These are phyloP conservation scores for Aurantiochytrium sp. DNA, from an alignment of 108 stramenopile genomes.

Conservation along the genomic window DNA sequence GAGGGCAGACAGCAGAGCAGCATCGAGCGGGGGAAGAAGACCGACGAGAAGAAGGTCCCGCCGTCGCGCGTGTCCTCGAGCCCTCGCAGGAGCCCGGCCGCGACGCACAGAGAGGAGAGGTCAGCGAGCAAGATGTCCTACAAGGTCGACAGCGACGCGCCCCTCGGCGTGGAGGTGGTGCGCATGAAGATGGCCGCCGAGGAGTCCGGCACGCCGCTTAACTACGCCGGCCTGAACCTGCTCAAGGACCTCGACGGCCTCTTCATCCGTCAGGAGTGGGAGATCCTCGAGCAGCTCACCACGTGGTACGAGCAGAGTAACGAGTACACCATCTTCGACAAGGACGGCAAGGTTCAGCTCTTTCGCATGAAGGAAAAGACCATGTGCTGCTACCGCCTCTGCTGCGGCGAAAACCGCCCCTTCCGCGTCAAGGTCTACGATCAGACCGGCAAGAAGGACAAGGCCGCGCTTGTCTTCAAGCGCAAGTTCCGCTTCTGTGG, in stretches of 20 bases:
- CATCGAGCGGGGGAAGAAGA: too few relatives aligned
- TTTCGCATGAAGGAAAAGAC: neutral
- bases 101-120: neutral
- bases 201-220: neutral
- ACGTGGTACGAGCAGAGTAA: constrained; percentile 1
- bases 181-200: neutral
- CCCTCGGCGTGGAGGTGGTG: neutral
- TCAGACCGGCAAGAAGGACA: neutral
- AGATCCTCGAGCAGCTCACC: neutral
- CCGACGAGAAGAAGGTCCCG: too few relatives aligned
- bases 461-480: neutral
- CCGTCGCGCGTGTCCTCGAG: too few relatives aligned
- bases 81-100: too few relatives aligned
- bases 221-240: neutral
- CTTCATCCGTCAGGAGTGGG: neutral
- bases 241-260: constrained; percentile 11
- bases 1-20: too few relatives aligned
- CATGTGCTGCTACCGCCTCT: constrained; percentile 1
- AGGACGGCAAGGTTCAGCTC: constrained; percentile 14
- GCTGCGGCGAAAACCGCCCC: constrained; percentile 12
- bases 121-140: neutral
- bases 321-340: constrained; percentile 14
- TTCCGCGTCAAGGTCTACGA: constrained; percentile 11
- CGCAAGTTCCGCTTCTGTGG: constrained; percentile 17
- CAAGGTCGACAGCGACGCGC: neutral